Percentiles rank a stretch among this genome's conserved stretches.
These are phyloP conservation scores for Epichloe festucae DNA, from an alignment of 2,329 filamentous ascomycete genomes.

Conservation along the genomic window DNA sequence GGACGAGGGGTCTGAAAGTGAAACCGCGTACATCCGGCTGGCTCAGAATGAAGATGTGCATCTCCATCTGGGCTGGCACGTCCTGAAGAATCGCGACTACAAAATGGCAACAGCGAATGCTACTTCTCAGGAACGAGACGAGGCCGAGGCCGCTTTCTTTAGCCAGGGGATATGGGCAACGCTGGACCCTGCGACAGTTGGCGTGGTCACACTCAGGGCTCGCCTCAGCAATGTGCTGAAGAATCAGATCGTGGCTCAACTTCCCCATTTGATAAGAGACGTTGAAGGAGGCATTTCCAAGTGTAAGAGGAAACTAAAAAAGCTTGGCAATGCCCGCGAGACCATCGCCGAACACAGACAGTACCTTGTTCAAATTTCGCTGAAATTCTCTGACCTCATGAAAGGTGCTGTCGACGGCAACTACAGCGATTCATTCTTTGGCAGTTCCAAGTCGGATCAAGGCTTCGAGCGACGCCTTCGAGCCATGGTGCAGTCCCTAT, in stretches of 20 bases:
- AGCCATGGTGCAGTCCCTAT: slow-evolving; percentile 35
- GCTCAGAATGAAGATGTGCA: slow-evolving; percentile 32
- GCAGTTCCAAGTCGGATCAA: slow-evolving; percentile 13
- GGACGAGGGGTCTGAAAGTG: slow-evolving; percentile 22
- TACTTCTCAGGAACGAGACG: slow-evolving; percentile 23
- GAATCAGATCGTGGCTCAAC: slow-evolving; percentile 30
- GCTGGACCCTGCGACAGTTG: slow-evolving; percentile 24
- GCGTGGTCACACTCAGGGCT: slow-evolving; percentile 31
- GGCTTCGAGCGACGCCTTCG: slow-evolving; percentile 34
- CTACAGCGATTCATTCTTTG: slow-evolving; percentile 40
- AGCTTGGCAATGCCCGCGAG: slow-evolving; percentile 34
- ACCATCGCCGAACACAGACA: slow-evolving; percentile 32
- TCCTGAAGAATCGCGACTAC: slow-evolving; percentile 31
- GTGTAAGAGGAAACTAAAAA: slow-evolving; percentile 25
- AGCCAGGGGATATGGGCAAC: slow-evolving; percentile 24
- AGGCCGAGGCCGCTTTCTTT: slow-evolving; percentile 30
- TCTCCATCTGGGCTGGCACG: slow-evolving; percentile 40
- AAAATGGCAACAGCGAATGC: slow-evolving; percentile 19
- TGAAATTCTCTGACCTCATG: slow-evolving; percentile 29
- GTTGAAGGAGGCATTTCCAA: slow-evolving; percentile 23
- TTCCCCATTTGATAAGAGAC: slow-evolving; percentile 31
- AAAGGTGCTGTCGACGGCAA: slow-evolving; percentile 34
- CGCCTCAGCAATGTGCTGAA: slow-evolving; percentile 38
- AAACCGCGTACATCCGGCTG: slow-evolving; percentile 26
- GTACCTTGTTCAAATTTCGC: slow-evolving; percentile 32